phyloP scores from a whole-genome alignment of 2,329 filamentous ascomycete genomes.

The Cladosporium sphaerospermum region DNA sequence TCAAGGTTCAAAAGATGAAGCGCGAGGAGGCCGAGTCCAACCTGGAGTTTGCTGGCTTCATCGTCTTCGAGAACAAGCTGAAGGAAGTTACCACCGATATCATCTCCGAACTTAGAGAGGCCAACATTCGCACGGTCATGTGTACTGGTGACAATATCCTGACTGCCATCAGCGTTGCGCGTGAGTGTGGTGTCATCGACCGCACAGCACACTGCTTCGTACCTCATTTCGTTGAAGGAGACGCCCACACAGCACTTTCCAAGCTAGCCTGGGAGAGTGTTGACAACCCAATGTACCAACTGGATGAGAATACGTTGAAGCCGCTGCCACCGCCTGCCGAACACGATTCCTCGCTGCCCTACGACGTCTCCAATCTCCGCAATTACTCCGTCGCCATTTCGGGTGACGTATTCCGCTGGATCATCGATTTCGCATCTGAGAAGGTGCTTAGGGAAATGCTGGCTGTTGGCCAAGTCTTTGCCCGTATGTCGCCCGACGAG shows the following conservation, averaged over 20 bases:
- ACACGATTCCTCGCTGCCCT: constrained; percentile 75
- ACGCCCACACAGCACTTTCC: constrained; percentile 65
- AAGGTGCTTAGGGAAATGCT: constrained; percentile 81
- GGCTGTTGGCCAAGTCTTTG: constrained; percentile 85
- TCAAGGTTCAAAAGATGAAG: constrained; percentile 91
- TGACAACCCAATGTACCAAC: constrained; percentile 70
- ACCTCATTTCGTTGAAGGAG: constrained; percentile 77
- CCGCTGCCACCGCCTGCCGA: constrained; percentile 66
- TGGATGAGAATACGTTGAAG: constrained; percentile 75
- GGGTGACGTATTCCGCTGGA: constrained; percentile 94
- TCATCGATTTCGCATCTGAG: constrained; percentile 83
- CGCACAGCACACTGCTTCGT: constrained; percentile 84
- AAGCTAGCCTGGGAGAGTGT: constrained; percentile 86
- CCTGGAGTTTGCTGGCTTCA: constrained; percentile 88
- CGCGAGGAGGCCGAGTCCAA: constrained; percentile 76
- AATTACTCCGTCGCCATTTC: constrained; percentile 87
- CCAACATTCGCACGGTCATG: constrained; percentile 87
- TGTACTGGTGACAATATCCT: constrained; percentile 97
- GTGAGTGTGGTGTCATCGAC: constrained; percentile 80
- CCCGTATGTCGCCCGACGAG: constrained; percentile 97
- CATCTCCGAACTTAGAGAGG: constrained; percentile 72
- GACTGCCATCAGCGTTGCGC: constrained; percentile 90
- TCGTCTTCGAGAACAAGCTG: constrained; percentile 97
- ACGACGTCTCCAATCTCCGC: constrained; percentile 70
- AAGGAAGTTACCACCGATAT: constrained; percentile 80